Percentiles rank a stretch among this genome's conserved stretches.
Evolutionary conservation across 352 stramenopile species (phyloP).

Genomic region (Pythium folliculosum): DNA sequence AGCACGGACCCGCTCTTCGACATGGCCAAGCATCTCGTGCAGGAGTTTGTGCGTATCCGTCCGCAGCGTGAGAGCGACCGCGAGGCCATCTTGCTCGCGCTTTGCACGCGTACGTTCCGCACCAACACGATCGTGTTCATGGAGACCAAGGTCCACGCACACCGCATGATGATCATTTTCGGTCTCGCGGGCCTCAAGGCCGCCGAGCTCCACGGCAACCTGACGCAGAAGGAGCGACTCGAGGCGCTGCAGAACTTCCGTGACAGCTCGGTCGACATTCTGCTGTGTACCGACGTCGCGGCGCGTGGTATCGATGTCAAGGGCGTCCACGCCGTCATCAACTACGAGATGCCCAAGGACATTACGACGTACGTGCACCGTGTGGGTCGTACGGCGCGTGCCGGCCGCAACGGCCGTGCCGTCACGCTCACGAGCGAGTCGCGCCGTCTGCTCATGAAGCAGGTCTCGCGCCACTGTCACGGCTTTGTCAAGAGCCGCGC

Average conservation of each 20-base stretch:
- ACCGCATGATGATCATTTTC: slow-evolving; percentile 97
- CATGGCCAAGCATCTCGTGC: slow-evolving; percentile 95
- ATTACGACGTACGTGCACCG: slow-evolving; percentile 99
- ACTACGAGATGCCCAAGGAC: slow-evolving; percentile 99
- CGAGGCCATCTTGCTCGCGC: slow-evolving; percentile 94
- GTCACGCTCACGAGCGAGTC: slow-evolving; percentile 91
- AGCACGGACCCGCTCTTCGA: slow-evolving; percentile 93
- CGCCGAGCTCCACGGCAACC: slow-evolving; percentile 98
- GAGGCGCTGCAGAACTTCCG: slow-evolving; percentile 96
- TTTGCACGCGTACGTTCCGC: slow-evolving; percentile 95
- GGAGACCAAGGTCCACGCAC: slow-evolving; percentile 96
- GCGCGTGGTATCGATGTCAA: slow-evolving; percentile 98
- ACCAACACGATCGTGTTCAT: slow-evolving; percentile 99
- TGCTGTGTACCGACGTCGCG: slow-evolving; percentile 99
- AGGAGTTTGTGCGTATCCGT: slow-evolving; percentile 98
- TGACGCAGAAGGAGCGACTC: slow-evolving; percentile 96
- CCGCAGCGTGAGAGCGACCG: slow-evolving; percentile 90
- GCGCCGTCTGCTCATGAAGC: slow-evolving; percentile 93
- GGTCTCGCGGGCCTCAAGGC: slow-evolving; percentile 95
- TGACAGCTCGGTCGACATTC: slow-evolving; percentile 93
- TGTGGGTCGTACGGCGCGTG: slow-evolving; percentile 97
- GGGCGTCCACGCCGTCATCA: slow-evolving; percentile 98
- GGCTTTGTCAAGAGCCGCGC: slow-evolving; percentile 91
- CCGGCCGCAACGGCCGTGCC: slow-evolving; percentile 90
- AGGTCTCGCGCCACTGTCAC: slow-evolving; percentile 88